Percentiles rank a stretch among this genome's conserved stretches.
Conservation (phyloP, 2,329 filamentous ascomycete genomes). For the Lachnellula cervina region DNA sequence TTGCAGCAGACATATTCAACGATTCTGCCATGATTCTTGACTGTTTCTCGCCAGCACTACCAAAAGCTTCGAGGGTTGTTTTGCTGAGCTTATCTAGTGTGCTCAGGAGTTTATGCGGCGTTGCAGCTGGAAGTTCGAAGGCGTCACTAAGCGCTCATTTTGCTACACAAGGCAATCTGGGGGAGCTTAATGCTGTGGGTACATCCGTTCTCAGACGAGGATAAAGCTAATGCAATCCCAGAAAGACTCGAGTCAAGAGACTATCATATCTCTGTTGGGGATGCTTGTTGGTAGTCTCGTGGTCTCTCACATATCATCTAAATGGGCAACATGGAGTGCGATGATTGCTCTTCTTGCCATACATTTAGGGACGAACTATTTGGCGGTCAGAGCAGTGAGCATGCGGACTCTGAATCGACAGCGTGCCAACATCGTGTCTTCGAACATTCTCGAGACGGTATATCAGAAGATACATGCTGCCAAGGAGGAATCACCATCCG, state of each 20-base stretch:
- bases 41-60: constrained; percentile 60
- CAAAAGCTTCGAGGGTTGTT: constrained; percentile 49
- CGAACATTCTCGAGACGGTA: constrained; percentile 42
- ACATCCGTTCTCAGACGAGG: background rate
- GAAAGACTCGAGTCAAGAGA: constrained; percentile 93
- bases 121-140: constrained; percentile 85
- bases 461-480: background rate
- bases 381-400: constrained; percentile 75
- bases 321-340: constrained; percentile 65
- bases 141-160: constrained; percentile 91
- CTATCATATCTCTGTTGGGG: constrained; percentile 80
- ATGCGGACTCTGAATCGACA: constrained; percentile 85
- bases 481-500: background rate
- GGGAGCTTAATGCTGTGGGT: constrained; percentile 79
- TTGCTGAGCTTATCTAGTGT: constrained; percentile 57
- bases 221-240: constrained; percentile 13
- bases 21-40: constrained; percentile 67
- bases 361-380: constrained; percentile 82
- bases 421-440: constrained; percentile 73
- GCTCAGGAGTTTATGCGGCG: constrained; percentile 71
- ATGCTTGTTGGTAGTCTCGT: constrained; percentile 81
- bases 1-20: constrained; percentile 67
- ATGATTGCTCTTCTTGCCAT: constrained; percentile 67
- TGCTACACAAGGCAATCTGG: constrained; percentile 78
- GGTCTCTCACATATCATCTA: constrained; percentile 68